Base-by-base conservation (phyloP, 2,329 filamentous ascomycete genomes). In the Pestalotiopsis sp. region DNA sequence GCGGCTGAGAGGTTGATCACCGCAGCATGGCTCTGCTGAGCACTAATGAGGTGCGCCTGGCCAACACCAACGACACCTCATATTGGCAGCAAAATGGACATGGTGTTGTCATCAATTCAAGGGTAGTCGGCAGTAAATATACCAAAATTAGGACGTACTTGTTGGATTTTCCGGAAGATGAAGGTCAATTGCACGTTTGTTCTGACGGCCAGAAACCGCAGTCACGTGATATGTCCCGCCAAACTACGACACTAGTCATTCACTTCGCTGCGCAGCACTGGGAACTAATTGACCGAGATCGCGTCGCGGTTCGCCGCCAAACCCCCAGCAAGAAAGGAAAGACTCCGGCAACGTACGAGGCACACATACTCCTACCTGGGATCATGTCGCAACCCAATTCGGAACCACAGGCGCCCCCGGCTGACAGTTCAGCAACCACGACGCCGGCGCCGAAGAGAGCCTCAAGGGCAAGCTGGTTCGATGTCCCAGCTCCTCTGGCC, bases 401-500 rank as follows among this genome's bases (percentile, higher is more conserved):
- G 20, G 52, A 49, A 36, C 23, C 25, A 12, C 38, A 58, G 23
- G 59, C n/a, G 25, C 20, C 59, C 27, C 25, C 31, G 23, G 17
- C 31, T 20, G 65, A 36, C 11, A 20, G 17, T 11, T 13, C n/a
- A 39, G n/a, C 52, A 7, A 25, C 39, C 14, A 63, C 63, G n/a
- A 41, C 67, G 12, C 55, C 74, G 23, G 72, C 68, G 63, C 69
- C 69, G 59, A 66, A 67, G 49, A 69, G 71, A 13, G 66, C 71
- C 59, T 74, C 72, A 65, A 73, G 77, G 70, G 74, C 73, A 31
- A 73, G 75, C 71, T 84, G 80, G 82, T 86, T 90, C 79, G 81
- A 85, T 59, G 86, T 94, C 67, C 95, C 96, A 7, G 81, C 87
- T 12, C 92, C 93, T 20, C 85, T 98, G 73, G 94, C 93, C 79